Conservation (phyloP, 78 protist genomes). For the Acrasis kona region DNA sequence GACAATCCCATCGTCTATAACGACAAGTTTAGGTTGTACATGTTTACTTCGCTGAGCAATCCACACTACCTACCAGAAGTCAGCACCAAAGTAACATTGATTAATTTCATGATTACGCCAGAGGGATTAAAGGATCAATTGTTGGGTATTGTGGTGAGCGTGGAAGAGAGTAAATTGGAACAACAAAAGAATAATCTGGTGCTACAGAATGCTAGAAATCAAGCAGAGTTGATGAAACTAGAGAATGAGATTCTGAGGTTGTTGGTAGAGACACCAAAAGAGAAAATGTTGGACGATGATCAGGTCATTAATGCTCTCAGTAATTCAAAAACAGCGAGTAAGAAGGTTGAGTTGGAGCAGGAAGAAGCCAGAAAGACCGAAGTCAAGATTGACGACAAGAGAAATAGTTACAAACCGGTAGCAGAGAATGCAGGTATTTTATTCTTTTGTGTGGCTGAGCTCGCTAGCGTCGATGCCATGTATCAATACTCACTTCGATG, state of each 20-base stretch:
- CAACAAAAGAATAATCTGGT: constrained; percentile 39
- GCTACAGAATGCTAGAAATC: constrained; percentile 23
- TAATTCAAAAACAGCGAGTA: constrained; percentile 17
- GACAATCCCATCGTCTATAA: constrained; percentile 55
- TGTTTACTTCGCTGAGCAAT: constrained; percentile 45
- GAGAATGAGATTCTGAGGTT: constrained; percentile 66
- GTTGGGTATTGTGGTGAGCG: constrained; percentile 46
- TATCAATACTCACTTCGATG: constrained; percentile 61
- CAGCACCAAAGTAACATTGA: constrained; percentile 45
- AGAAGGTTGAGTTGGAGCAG: constrained; percentile 37
- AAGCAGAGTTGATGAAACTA: constrained; percentile 32
- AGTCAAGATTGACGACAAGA: constrained; percentile 29
- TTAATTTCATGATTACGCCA: constrained; percentile 62
- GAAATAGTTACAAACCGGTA: constrained; percentile 35
- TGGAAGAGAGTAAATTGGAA: constrained; percentile 64
- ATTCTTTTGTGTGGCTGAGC: constrained; percentile 61
- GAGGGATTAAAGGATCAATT: constrained; percentile 67
- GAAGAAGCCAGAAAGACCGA: constrained; percentile 30
- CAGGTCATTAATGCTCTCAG: constrained; percentile 11
- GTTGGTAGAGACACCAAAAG: background rate
- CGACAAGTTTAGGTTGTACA: constrained; percentile 29
- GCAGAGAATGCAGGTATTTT: constrained; percentile 48
- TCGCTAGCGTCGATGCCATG: constrained; percentile 58
- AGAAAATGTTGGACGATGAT: constrained; percentile 15
- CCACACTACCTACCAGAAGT: constrained; percentile 60